Evolutionary conservation across 1,139 yeast genomes (phyloP), one percentile per base, ranked within the genome.

Genomic region (Candida labiduridarum): DNA sequence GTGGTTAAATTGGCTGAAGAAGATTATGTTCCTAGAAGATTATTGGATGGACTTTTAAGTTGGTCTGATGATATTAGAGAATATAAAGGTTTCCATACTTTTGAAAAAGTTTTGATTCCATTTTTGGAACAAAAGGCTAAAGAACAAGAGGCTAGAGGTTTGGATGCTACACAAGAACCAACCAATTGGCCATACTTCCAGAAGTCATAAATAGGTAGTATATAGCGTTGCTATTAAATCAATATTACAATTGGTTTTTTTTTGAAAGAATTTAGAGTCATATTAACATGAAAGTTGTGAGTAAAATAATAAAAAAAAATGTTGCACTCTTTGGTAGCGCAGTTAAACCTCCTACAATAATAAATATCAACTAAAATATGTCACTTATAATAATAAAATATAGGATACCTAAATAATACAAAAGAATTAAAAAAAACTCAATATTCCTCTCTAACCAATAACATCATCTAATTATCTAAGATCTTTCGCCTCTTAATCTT

Each of bases 401-500:
- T 31, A 42, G 31, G 22, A 42, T 42, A 42, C 39, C 45, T 42
- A 42, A 34, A 44, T 44, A 44, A 44, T 44, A 44, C 46, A 44
- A 44, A 44, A 44, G 46, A 44, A 44, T 44, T 44, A 44, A 44
- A 42, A 42, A 42, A 31, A 25, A 25, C 10, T 35, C 14, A 42
- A 18, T 31, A 42, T 34, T 35, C 39, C 45, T 12, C 34, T 22
- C 25, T 22, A 25, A 25, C 29, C 29, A 8, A 4, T 8, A 8
- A 25, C 6, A 25, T n/a, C n/a, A n/a, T n/a, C n/a, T n/a, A n/a
- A n/a, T 19, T 9, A 7, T 7, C 60, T 81, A 85, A 64, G 89
- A 81, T 84, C 94, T 86, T 80, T 87, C 98, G 76, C 98, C 98
- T 83, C 98, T 91, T 75, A 92, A 87, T 87, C 98, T 94, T 85